Percentiles rank a stretch among this genome's conserved stretches.
Conservation (phyloP, 1,284 basidiomycete genomes). For the Takashimella koratensis region DNA sequence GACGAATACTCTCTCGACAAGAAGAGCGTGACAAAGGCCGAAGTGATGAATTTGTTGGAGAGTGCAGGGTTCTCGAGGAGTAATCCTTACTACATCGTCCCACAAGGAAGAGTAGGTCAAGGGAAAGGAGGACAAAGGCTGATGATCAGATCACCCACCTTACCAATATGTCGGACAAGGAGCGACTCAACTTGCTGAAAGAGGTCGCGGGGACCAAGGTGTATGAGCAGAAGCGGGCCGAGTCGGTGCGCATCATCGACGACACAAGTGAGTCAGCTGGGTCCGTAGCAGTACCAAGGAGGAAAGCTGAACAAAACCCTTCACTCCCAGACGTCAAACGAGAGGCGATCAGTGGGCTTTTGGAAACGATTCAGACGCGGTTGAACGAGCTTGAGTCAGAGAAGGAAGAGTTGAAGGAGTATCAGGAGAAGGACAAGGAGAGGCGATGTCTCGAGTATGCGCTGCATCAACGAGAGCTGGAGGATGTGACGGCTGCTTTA, state of each 20-base stretch:
- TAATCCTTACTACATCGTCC: slow-evolving; percentile 99
- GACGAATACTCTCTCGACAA: slow-evolving; percentile 97
- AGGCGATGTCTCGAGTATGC: slow-evolving; percentile 93
- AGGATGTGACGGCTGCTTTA: slow-evolving; percentile 78
- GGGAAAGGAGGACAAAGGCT: neutral
- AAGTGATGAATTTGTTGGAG: slow-evolving; percentile 93
- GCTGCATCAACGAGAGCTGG: slow-evolving; percentile 82
- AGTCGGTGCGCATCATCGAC: slow-evolving; percentile 92
- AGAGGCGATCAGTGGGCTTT: slow-evolving; percentile 81
- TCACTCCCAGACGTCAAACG: slow-evolving; percentile 87
- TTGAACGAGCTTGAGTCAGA: slow-evolving; percentile 91
- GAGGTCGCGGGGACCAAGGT: slow-evolving; percentile 98
- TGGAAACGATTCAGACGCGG: slow-evolving; percentile 87
- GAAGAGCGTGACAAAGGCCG: slow-evolving; percentile 86
- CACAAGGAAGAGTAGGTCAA: slow-evolving; percentile 80
- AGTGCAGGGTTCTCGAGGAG: slow-evolving; percentile 94
- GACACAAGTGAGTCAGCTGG: slow-evolving; percentile 61
- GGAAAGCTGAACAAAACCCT: slow-evolving; percentile 3
- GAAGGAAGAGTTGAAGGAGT: slow-evolving; percentile 95
- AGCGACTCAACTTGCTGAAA: slow-evolving; percentile 87
- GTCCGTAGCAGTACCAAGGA: neutral
- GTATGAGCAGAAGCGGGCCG: slow-evolving; percentile 89
- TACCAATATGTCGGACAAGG: slow-evolving; percentile 95
- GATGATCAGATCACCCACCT: slow-evolving; percentile 78
- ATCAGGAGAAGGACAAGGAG: slow-evolving; percentile 91